Conservation (phyloP, 352 stramenopile genomes). For the Phytophthora pinifolia region DNA sequence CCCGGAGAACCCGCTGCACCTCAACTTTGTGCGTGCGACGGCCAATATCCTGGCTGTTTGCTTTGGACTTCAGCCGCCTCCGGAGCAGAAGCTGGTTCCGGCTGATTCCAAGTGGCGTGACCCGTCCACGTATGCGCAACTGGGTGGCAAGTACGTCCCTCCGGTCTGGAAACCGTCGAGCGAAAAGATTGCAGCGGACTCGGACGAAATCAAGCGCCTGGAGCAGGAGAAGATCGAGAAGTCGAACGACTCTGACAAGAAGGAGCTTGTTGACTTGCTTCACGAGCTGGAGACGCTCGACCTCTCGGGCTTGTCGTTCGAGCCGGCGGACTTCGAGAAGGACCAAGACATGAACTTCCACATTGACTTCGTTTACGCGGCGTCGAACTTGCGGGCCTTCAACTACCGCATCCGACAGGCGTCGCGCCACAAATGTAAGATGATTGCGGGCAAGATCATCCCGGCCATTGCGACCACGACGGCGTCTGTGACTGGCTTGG, state of each 20-base stretch:
- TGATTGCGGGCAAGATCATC: constrained; percentile 99
- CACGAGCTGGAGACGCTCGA: constrained; percentile 67
- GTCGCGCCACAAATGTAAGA: constrained; percentile 94
- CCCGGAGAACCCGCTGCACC: constrained; percentile 56
- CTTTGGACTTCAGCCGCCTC: constrained; percentile 69
- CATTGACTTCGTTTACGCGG: constrained; percentile 98
- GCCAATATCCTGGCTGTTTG: constrained; percentile 83
- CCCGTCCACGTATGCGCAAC: constrained; percentile 58
- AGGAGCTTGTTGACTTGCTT: constrained; percentile 69
- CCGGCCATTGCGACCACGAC: constrained; percentile 99
- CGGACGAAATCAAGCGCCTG: constrained; percentile 65
- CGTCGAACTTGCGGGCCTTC: constrained; percentile 95
- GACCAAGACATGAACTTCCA: constrained; percentile 95
- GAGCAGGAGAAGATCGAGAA: constrained; percentile 71
- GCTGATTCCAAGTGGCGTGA: constrained; percentile 87
- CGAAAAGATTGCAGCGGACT: constrained; percentile 79
- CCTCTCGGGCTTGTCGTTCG: constrained; percentile 57
- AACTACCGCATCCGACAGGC: constrained; percentile 87
- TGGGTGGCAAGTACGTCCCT: constrained; percentile 41
- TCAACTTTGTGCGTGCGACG: constrained; percentile 79
- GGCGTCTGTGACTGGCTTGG: constrained; percentile 97
- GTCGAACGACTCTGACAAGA: constrained; percentile 60
- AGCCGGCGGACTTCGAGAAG: constrained; percentile 96
- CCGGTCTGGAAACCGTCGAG: constrained; percentile 67
- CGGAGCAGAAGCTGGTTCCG: constrained; percentile 65